Evolutionary conservation across 805 yeast species (phyloP).

Genomic region (Barnettozyma siamensis): DNA sequence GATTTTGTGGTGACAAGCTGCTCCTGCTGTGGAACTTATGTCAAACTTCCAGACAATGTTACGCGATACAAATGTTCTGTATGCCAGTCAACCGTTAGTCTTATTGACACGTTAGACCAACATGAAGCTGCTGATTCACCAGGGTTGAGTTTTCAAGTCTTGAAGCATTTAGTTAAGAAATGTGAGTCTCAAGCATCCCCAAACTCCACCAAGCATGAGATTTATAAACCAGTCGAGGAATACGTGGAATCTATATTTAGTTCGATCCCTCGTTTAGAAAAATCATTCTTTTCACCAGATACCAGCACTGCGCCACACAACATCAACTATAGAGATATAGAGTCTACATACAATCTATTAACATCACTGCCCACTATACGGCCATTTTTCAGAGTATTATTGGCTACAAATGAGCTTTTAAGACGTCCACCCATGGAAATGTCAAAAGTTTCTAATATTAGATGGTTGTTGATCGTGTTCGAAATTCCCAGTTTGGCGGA

Average conservation of each 20-base stretch:
- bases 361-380: conserved; percentile 50
- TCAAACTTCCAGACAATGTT: conserved; percentile 33
- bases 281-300: conserved; percentile 41
- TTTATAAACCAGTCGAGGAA: conserved; percentile 46
- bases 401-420: conserved; percentile 45
- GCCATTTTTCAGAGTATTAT: conserved; percentile 52
- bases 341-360: conserved; percentile 40
- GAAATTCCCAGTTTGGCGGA: conserved; percentile 61
- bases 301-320: conserved; percentile 29
- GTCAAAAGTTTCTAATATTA: conserved; percentile 37
- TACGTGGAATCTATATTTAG: conserved; percentile 44
- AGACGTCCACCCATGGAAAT: conserved; percentile 39
- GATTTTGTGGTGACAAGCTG: conserved; percentile 25
- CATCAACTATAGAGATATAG: conserved; percentile 44
- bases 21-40: conserved; percentile 41
- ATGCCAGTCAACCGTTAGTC: conserved; percentile 47
- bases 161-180: conserved; percentile 2
- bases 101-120: conserved; percentile 9
- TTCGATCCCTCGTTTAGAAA: conserved; percentile 41
- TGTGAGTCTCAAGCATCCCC: conserved; percentile 5
- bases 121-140: not conserved
- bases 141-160: conserved; percentile 3
- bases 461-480: conserved; percentile 59
- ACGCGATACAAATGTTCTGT: conserved; percentile 51
- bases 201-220: conserved; percentile 16